Evolutionary conservation across 1,284 basidiomycete species (phyloP).

Genomic region (Tranzscheliella williamsii): DNA sequence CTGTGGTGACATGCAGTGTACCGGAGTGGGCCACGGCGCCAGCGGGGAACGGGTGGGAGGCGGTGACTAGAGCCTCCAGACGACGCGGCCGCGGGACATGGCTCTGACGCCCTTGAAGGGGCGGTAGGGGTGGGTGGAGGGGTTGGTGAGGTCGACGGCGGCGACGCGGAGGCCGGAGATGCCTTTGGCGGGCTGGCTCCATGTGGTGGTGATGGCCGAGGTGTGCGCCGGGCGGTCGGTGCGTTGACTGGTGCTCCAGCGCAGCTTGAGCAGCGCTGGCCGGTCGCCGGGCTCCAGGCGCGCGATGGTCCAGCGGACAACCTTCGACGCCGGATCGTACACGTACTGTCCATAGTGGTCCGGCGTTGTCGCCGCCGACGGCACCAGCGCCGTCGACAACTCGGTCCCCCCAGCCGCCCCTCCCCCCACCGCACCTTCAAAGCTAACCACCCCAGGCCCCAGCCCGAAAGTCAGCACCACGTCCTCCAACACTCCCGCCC

Average conservation of each 20-base stretch:
- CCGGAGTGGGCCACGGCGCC: too few species aligned
- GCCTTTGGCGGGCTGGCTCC: constrained; percentile 73
- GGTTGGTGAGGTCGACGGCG: constrained; percentile 74
- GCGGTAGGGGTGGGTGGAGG: constrained; percentile 60
- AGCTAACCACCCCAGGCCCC: constrained; percentile 35
- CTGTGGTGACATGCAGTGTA: too few species aligned
- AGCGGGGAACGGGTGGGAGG: too few species aligned
- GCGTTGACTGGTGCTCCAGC: constrained; percentile 18
- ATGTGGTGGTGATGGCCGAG: constrained; percentile 73
- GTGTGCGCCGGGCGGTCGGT: constrained; percentile 65
- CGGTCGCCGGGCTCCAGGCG: constrained; percentile 9
- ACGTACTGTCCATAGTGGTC: constrained; percentile 33
- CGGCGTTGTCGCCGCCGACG: constrained; percentile 3
- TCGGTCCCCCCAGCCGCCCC: not conserved
- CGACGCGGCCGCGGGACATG: constrained; percentile 53
- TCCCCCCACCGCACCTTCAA: constrained; percentile 36
- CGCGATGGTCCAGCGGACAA: constrained; percentile 39
- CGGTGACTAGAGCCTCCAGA: constrained; percentile 35
- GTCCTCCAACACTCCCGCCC: constrained; percentile 20
- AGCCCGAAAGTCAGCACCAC: constrained; percentile 44
- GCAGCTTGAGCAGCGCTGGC: constrained; percentile 25
- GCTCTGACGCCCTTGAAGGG: constrained; percentile 71
- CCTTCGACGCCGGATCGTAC: constrained; percentile 37
- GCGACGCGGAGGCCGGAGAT: constrained; percentile 82
- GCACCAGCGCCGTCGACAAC: not conserved